Evolutionary conservation across 2,329 filamentous ascomycete species (phyloP).

Genomic region (Penicillium sp.): DNA sequence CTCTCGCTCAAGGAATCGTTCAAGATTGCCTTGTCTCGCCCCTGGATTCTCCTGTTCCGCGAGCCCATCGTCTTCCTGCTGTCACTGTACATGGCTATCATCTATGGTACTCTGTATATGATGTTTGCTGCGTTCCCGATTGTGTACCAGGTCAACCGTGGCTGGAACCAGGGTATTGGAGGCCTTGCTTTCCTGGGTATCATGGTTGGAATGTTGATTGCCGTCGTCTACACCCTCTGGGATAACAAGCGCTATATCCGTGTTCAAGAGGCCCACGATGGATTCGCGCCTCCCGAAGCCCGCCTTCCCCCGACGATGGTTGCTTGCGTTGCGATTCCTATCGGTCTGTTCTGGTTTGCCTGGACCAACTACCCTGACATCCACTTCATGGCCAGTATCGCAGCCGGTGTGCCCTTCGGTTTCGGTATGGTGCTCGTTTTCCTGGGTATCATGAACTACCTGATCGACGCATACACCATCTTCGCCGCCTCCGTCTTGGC

Average conservation of each 20-base stretch:
- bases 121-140: conserved; percentile 41
- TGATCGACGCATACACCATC: conserved; percentile 37
- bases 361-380: conserved; percentile 40
- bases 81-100: conserved; percentile 39
- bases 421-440: conserved; percentile 38
- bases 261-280: conserved; percentile 26
- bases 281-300: conserved; percentile 37
- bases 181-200: conserved; percentile 40
- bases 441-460: conserved; percentile 37
- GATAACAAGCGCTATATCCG: conserved; percentile 37
- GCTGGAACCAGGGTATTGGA: conserved; percentile 39
- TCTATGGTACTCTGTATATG: conserved; percentile 41
- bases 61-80: conserved; percentile 42
- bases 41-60: conserved; percentile 40
- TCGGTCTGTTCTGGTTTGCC: conserved; percentile 43
- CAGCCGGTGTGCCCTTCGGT: conserved; percentile 34
- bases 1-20: conserved; percentile 31
- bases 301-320: conserved; percentile 38
- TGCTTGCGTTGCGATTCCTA: conserved; percentile 34
- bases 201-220: conserved; percentile 40
- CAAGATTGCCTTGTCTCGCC: conserved; percentile 35
- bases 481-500: conserved; percentile 36
- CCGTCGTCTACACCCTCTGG: conserved; percentile 32
- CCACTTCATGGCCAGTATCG: conserved; percentile 35
- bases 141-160: conserved; percentile 37